phyloP scores from a whole-genome alignment of 2,329 filamentous ascomycete species.

The Bipolaris cookei region DNA sequence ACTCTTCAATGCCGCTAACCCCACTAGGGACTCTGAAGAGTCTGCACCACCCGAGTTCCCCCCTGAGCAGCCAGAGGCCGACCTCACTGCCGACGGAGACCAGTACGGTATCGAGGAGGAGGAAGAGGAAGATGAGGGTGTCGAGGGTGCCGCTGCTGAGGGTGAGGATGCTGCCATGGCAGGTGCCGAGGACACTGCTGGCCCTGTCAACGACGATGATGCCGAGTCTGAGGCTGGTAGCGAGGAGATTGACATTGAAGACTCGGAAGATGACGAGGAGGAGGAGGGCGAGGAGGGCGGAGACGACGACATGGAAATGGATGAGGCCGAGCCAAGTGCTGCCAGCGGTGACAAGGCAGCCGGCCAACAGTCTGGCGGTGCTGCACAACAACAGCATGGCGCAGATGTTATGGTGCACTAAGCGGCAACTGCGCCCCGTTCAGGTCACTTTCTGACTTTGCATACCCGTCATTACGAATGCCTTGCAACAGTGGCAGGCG shows the following conservation, averaged over 20 bases:
- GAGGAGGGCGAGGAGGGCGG: constrained; percentile 65
- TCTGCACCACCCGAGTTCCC: constrained; percentile 95
- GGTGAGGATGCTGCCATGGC: constrained; percentile 79
- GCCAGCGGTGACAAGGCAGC: constrained; percentile 45
- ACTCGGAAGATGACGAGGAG: constrained; percentile 74
- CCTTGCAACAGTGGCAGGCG: background rate
- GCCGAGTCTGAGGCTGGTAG: constrained; percentile 75
- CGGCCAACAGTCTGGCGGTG: constrained; percentile 28
- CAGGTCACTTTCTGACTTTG: background rate
- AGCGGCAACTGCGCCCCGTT: background rate
- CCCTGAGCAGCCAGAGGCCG: constrained; percentile 95
- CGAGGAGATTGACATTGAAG: constrained; percentile 80
- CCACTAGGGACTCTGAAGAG: constrained; percentile 90
- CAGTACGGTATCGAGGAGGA: constrained; percentile 84
- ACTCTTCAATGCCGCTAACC: constrained; percentile 24
- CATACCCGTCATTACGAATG: constrained; percentile 5
- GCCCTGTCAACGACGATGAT: constrained; percentile 65
- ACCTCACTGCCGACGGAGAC: constrained; percentile 80
- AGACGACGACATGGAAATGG: constrained; percentile 65
- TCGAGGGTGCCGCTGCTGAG: constrained; percentile 55
- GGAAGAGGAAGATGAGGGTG: constrained; percentile 71
- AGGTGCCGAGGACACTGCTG: constrained; percentile 65
- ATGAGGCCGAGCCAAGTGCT: constrained; percentile 54
- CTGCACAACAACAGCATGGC: constrained; percentile 33
- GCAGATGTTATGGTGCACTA: constrained; percentile 53